These are phyloP conservation scores for Boletus sensibilis DNA, from an alignment of 768 basidiomycete genomes.

Conservation along the genomic window DNA sequence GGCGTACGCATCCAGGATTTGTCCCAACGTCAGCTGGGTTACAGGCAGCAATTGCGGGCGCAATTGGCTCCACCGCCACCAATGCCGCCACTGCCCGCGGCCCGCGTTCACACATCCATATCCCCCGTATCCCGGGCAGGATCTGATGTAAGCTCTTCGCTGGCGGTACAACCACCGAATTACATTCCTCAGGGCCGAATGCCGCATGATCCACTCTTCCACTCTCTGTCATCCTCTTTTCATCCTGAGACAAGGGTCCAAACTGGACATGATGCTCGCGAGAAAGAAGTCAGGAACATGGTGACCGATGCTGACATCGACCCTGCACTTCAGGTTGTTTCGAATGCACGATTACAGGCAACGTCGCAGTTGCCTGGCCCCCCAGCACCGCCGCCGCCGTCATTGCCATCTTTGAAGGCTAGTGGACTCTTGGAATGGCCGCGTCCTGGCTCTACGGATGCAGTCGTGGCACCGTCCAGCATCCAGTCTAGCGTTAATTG, in stretches of 20 bases:
- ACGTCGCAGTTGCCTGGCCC: slow-evolving; percentile 12
- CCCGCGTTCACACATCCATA: slow-evolving; percentile 16
- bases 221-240: slow-evolving; percentile 19
- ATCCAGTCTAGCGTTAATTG: slow-evolving; percentile 16
- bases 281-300: slow-evolving; percentile 28
- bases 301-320: slow-evolving; percentile 32
- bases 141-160: slow-evolving; percentile 17
- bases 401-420: slow-evolving; percentile 71
- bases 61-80: slow-evolving; percentile 27
- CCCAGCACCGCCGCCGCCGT: slow-evolving; percentile 41
- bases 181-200: slow-evolving; percentile 35
- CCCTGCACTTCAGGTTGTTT: slow-evolving; percentile 29
- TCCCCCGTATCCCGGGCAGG: slow-evolving; percentile 22
- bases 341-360: slow-evolving; percentile 21
- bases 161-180: slow-evolving; percentile 28
- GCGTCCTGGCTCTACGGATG: slow-evolving; percentile 44
- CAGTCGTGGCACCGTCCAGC: slow-evolving; percentile 8
- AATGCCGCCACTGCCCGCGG: slow-evolving; percentile 32
- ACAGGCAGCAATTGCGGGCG: slow-evolving; percentile 16
- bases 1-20: slow-evolving; percentile 57
- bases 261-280: slow-evolving; percentile 23
- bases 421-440: slow-evolving; percentile 64
- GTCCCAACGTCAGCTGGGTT: slow-evolving; percentile 29
- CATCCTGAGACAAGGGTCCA: slow-evolving; percentile 20
- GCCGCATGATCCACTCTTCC: slow-evolving; percentile 37